A percentile compares a stretch with the other conserved stretches of the same genome.
Evolutionary conservation across 108 stramenopile genomes (phyloP).

Genomic region (Craspedostauros australis): DNA sequence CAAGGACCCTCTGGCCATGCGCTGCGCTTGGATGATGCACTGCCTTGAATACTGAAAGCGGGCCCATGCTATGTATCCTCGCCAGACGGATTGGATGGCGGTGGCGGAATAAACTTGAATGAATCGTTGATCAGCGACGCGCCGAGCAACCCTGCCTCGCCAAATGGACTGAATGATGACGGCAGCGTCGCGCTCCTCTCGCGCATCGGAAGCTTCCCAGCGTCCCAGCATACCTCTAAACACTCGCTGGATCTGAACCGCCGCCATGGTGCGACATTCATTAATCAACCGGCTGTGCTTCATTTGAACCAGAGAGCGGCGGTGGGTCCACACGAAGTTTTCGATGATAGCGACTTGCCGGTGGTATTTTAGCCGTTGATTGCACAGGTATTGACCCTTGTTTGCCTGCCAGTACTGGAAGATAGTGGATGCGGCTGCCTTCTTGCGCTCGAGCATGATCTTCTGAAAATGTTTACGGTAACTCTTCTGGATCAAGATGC

Average conservation of each 20-base stretch:
- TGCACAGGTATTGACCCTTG: slow-evolving; percentile 33
- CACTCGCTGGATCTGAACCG: slow-evolving; percentile 26
- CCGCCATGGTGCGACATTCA: slow-evolving; percentile 9
- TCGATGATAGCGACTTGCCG: slow-evolving; percentile 49
- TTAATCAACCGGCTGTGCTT: slow-evolving; percentile 9
- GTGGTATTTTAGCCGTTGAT: slow-evolving; percentile 24
- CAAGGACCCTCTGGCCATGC: slow-evolving; percentile 12
- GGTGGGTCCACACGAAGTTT: slow-evolving; percentile 18
- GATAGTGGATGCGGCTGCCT: slow-evolving; percentile 33
- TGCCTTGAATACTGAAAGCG: slow-evolving; percentile 1
- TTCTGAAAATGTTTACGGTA: slow-evolving; percentile 26
- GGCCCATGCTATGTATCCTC: slow-evolving; percentile 7
- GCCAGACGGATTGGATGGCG: slow-evolving; percentile 31
- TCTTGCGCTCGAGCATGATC: slow-evolving; percentile 18
- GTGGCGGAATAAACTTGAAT: slow-evolving; percentile 13
- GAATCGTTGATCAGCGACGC: background rate
- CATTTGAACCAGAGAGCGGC: slow-evolving; percentile 12
- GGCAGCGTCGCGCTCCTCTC: slow-evolving; percentile 8
- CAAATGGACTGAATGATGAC: slow-evolving; percentile 10
- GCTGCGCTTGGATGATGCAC: slow-evolving; percentile 19
- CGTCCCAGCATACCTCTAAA: slow-evolving; percentile 14
- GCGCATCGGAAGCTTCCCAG: background rate
- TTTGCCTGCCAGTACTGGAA: slow-evolving; percentile 25
- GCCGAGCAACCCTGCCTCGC: slow-evolving; percentile 6
- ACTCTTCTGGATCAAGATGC: slow-evolving; percentile 46